Conservation (phyloP, 164 flowering plant genomes). For the Umbilicus rupestris region DNA sequence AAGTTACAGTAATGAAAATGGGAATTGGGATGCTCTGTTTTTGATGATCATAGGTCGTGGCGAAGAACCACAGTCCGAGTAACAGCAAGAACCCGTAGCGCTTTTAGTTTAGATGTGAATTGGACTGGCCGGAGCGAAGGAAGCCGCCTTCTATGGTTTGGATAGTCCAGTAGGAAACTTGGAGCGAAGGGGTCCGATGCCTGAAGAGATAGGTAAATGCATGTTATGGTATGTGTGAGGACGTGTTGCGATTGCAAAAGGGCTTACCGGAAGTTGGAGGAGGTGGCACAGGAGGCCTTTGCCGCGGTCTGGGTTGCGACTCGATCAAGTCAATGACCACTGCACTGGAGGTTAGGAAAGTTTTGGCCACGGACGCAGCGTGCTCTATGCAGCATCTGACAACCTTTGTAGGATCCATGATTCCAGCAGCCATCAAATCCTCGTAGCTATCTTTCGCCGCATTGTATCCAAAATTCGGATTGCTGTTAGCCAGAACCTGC, state of each 20-base stretch:
- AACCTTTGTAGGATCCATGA: slow-evolving; percentile 88
- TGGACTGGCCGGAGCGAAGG: background rate
- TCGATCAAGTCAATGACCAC: slow-evolving; percentile 56
- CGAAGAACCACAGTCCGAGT: too few species aligned
- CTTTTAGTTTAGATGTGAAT: too few species aligned
- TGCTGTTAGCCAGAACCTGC: slow-evolving; percentile 51
- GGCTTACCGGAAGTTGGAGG: slow-evolving; percentile 22
- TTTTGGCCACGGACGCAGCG: slow-evolving; percentile 72
- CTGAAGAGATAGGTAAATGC: background rate
- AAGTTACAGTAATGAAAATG: too few species aligned
- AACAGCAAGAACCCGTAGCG: too few species aligned
- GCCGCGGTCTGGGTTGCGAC: slow-evolving; percentile 16
- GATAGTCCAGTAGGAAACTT: background rate
- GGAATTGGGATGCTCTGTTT: too few species aligned
- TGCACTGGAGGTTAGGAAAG: slow-evolving; percentile 57
- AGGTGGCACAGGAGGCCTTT: slow-evolving; percentile 20
- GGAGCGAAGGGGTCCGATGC: slow-evolving; percentile 4
- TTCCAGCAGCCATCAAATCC: slow-evolving; percentile 69
- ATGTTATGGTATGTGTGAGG: background rate
- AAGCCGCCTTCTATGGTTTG: background rate
- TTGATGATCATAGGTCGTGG: too few species aligned
- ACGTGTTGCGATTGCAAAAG: background rate
- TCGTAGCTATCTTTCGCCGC: slow-evolving; percentile 68
- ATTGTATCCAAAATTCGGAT: slow-evolving; percentile 58
- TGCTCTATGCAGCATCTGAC: slow-evolving; percentile 63